Evolutionary conservation across 768 basidiomycete species (phyloP), one percentile per base, ranked within the genome.

Genomic region (Leccinellum luteum): DNA sequence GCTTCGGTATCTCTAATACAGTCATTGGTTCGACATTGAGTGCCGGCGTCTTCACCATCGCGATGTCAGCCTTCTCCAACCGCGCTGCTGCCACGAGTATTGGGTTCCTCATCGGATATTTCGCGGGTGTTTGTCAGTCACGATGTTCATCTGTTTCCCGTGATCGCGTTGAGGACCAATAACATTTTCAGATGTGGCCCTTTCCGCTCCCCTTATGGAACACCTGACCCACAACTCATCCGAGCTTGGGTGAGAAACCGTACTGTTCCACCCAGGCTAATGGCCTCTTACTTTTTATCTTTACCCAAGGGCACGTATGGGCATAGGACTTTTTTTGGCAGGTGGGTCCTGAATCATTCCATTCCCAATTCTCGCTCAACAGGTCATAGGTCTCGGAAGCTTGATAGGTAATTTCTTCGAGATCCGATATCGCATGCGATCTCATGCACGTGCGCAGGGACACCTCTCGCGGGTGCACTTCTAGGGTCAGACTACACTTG

Each of bases 391-490:
- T 9, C 51, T 62, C 19, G 73, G 61, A 56, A 64, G 62, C 52
- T 61, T 66, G 48, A 60, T 69, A 56, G 60, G 59, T 61, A 60
- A 51, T 58, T 54, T n/a, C 19, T 34, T 38, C 28, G 13, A 32
- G 21, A 48, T 6, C 8, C 12, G 30, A n/a, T 34, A 25, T 47
- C 30, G 17, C 9, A 69, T 43, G 65, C 66, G 10, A 55, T 72
- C 25, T 64, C 68, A 19, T 64, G 66, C 23, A 44, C 54, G 23
- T 21, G 19, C 51, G 34, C 59, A 78, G 84, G 84, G 14, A 78
- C 81, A 0, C 85, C 85, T 9, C 76, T 85, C 21, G 78, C 78
- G 45, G 85, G 85, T 1, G 79, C 79, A 6, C 70, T 86, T n/a
- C 71, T 86, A 3, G 76, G 81, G 2, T 58, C 74, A n/a, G 64